These are phyloP conservation scores for Heterobasidion irregulare DNA, from an alignment of 1,284 basidiomycete genomes.

Conservation along the genomic window DNA sequence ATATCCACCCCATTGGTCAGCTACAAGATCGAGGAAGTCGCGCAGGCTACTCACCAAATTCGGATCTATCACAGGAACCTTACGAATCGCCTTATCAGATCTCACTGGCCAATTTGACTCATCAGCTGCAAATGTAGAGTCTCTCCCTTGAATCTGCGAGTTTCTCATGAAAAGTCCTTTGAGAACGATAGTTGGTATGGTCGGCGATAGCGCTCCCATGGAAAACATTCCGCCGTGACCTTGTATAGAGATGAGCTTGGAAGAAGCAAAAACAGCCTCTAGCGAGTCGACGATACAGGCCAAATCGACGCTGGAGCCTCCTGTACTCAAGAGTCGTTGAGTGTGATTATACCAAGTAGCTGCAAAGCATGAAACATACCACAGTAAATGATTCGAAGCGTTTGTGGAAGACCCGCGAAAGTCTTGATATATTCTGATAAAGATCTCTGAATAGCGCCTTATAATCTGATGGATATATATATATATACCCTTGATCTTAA, in stretches of 20 bases:
- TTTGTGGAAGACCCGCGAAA: conserved; percentile 69
- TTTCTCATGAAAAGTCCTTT: conserved; percentile 57
- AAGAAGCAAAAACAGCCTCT: conserved; percentile 9
- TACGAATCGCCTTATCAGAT: background rate
- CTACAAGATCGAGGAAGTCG: background rate
- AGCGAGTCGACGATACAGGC: conserved; percentile 26
- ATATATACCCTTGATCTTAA: conserved; percentile 63
- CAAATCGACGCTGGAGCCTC: conserved; percentile 20
- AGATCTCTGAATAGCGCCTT: no score
- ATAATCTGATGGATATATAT: background rate
- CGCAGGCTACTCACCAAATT: conserved; percentile 6
- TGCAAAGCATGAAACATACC: conserved; percentile 30
- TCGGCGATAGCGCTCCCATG: conserved; percentile 35
- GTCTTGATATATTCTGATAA: conserved; percentile 63
- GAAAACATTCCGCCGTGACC: conserved; percentile 19
- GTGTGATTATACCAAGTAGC: background rate
- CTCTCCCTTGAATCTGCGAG: conserved; percentile 9
- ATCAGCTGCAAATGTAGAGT: no score
- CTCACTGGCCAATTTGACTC: no score
- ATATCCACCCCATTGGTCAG: background rate
- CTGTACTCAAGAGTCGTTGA: conserved; percentile 9
- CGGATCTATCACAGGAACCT: conserved; percentile 7
- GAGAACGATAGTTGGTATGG: conserved; percentile 45
- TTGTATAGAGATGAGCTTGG: conserved; percentile 9
- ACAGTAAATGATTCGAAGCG: conserved; percentile 63